Conservation (phyloP, 306 rosid species). For the Rubus parviflorus region DNA sequence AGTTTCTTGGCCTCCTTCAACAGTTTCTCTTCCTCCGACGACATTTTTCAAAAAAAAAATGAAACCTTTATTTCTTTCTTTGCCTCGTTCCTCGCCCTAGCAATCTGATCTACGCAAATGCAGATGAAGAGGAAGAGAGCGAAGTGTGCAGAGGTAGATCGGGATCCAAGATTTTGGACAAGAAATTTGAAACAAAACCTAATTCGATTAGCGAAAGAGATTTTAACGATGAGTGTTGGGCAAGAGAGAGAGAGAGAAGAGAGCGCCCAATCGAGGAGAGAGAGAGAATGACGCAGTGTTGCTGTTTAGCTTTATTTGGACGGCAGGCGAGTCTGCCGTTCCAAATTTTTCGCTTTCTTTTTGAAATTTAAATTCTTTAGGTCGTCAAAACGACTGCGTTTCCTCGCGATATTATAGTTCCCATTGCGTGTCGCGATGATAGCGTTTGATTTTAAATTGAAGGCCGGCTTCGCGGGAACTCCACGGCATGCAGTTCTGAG, state of each 20-base stretch:
- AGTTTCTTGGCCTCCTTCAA: slow-evolving; percentile 95
- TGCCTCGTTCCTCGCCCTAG: slow-evolving; percentile 4
- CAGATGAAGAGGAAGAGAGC: background rate
- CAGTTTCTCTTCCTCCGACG: slow-evolving; percentile 97
- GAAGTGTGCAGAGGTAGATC: slow-evolving; percentile 5
- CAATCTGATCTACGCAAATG: slow-evolving; percentile 32
- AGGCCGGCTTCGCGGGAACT: slow-evolving; percentile 31
- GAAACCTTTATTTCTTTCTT: background rate
- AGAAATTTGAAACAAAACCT: slow-evolving; percentile 4
- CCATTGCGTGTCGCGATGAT: slow-evolving; percentile 22
- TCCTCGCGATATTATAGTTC: background rate
- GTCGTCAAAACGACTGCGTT: slow-evolving; percentile 5
- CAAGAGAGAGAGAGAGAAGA: background rate
- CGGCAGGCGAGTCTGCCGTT: slow-evolving; percentile 17
- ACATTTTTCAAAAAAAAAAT: slow-evolving; percentile 20
- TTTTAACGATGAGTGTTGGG: background rate
- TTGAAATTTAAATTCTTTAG: background rate
- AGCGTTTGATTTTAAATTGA: slow-evolving; percentile 22
- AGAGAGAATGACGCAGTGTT: slow-evolving; percentile 19
- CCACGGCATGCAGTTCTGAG: slow-evolving; percentile 9
- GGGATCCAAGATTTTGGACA: slow-evolving; percentile 29
- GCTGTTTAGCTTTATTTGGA: slow-evolving; percentile 34
- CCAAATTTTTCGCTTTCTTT: background rate
- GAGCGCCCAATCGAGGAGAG: slow-evolving; percentile 22
- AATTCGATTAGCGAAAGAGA: background rate